Evolutionary conservation across 2,329 filamentous ascomycete species (phyloP), one percentile per base, ranked within the genome.

Genomic region (Hymenoscyphus albidus): DNA sequence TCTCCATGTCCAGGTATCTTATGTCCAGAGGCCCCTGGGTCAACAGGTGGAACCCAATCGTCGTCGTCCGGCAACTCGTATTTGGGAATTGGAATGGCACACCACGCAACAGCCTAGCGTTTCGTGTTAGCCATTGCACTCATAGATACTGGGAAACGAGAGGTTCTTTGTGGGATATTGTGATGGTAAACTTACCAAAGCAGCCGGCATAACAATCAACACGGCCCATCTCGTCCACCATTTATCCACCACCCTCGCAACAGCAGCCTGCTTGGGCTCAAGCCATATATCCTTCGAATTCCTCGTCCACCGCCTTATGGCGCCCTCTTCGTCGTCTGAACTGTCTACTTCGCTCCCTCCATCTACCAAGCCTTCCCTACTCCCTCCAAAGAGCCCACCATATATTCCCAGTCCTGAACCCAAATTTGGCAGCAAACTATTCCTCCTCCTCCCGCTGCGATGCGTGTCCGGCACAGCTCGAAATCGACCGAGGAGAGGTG

Each of bases 201-300:
- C 74, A 56, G 87, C 86, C 2, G 87, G 87, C 71, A 89, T 73
- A 62, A 88, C 75, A 48, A 88, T 83, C 74, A 89, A 74, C 51
- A 87, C 77, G 1, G 80, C 79, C 80, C 87, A 88, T 42, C 87
- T 81, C 68, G 78, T 82, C 82, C 85, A 89, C 87, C 87, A 90
- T 64, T 78, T 80, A 68, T 85, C 82, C 31, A 88, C 82, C 22
- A 85, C 80, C 65, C 79, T 80, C 72, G 80, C 83, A 32, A 89
- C 86, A 3, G 83, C 83, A 38, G 77, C 75, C 70, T 87, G 83
- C 74, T 81, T 81, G 55, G 87, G 87, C 66, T 83, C 81, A 61
- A 90, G 79, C 82, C 86, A 88, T 3, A 88, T 77, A 72, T 88
- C 81, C 64, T 80, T 75, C 58, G 82, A 69, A 56, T 60, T 58